Conservation (phyloP, 208 protist species). For the Acanthamoeba royreba region DNA sequence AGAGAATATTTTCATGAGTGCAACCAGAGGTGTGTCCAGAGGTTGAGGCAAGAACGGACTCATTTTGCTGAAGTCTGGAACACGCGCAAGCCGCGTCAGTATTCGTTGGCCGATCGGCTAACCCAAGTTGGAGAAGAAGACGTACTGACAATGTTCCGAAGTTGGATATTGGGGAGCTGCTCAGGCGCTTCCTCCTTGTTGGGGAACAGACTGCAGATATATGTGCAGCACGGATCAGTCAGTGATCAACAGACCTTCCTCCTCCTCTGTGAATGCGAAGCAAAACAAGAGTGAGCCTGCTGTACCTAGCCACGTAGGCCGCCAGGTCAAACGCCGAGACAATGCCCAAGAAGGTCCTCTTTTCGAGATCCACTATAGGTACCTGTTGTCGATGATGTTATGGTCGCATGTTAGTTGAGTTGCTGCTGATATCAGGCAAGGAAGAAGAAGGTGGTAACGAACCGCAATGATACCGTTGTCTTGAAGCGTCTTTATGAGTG, state of each 20-base stretch:
- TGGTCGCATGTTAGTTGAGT: neutral
- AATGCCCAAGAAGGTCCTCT: neutral
- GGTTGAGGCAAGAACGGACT: neutral
- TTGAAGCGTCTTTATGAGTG: neutral
- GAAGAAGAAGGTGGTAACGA: neutral
- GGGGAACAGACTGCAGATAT: neutral
- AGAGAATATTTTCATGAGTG: neutral
- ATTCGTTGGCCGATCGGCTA: no score
- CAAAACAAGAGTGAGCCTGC: neutral
- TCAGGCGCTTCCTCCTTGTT: neutral
- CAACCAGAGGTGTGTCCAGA: neutral
- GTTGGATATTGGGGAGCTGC: slow-evolving; percentile 1
- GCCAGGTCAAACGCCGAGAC: slow-evolving; percentile 3
- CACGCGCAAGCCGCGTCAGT: neutral
- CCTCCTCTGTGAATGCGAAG: no score
- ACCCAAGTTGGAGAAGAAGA: no score
- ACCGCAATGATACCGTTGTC: neutral
- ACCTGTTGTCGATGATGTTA: neutral
- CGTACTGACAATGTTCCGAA: slow-evolving; percentile 23
- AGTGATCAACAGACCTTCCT: neutral
- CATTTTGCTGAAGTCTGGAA: slow-evolving; percentile 36
- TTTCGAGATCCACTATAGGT: neutral
- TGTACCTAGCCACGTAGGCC: slow-evolving; percentile 6
- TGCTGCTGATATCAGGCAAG: neutral
- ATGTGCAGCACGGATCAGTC: neutral